Evolutionary conservation across 148 eudicot species (phyloP).

Genomic region (Mesembryanthemum crystallinum): DNA sequence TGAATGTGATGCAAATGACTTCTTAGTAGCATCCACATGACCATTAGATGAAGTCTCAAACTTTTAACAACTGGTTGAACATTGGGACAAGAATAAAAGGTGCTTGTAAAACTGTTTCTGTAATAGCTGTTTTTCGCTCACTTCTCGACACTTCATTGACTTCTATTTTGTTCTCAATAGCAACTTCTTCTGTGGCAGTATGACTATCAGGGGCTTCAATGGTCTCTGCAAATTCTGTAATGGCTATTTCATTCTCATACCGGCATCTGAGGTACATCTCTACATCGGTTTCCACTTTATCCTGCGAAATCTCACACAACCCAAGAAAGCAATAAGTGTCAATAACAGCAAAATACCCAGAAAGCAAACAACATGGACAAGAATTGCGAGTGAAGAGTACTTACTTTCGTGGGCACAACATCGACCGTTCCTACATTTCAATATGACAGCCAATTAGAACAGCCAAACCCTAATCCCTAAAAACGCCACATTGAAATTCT

Average conservation of each 20-base stretch:
- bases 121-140: slow-evolving; percentile 21
- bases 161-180: slow-evolving; percentile 16
- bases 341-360: slow-evolving; percentile 2
- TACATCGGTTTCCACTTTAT: slow-evolving; percentile 82
- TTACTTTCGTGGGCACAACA: slow-evolving; percentile 88
- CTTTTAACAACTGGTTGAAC: slow-evolving; percentile 16
- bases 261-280: slow-evolving; percentile 81
- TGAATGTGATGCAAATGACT: slow-evolving; percentile 64
- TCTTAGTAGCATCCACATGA: slow-evolving; percentile 42
- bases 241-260: slow-evolving; percentile 79
- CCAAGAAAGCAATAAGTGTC: slow-evolving; percentile 2
- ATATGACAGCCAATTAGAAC: background rate
- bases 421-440: slow-evolving; percentile 70
- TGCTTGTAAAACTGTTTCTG: slow-evolving; percentile 28
- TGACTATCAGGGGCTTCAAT: slow-evolving; percentile 16
- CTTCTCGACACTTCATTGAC: slow-evolving; percentile 8
- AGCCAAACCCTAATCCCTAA: slow-evolving; percentile 18
- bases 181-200: slow-evolving; percentile 14
- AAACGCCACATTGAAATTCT: background rate
- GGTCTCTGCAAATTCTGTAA: slow-evolving; percentile 48
- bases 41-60: slow-evolving; percentile 30
- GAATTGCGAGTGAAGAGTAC: background rate
- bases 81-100: slow-evolving; percentile 14
- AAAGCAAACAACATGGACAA: background rate
- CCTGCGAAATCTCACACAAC: slow-evolving; percentile 37